A percentile compares a stretch with the other conserved stretches of the same genome.
phyloP scores from a whole-genome alignment of 2,329 filamentous ascomycete species.

The Penicillium expansum region DNA sequence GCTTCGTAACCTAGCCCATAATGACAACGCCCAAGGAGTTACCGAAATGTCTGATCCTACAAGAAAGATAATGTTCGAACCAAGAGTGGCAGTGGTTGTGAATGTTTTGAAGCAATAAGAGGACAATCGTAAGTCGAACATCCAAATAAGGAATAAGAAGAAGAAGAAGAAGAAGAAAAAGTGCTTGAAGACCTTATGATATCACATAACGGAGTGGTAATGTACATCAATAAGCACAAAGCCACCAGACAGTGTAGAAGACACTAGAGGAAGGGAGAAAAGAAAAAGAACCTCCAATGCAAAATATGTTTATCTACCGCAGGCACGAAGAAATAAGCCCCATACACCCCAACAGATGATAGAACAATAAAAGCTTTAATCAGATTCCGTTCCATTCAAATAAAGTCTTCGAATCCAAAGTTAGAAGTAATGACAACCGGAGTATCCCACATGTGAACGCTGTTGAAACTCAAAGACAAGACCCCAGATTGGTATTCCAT shows the following conservation, averaged over 20 bases:
- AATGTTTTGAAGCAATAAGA: neutral
- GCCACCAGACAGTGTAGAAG: neutral
- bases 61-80: neutral
- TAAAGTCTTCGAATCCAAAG: constrained; percentile 6
- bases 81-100: neutral
- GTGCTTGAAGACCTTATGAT: neutral
- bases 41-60: neutral
- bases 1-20: neutral
- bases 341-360: constrained; percentile 8
- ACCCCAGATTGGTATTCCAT: constrained; percentile 4
- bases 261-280: neutral
- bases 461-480: constrained; percentile 4
- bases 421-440: constrained; percentile 7
- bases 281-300: neutral
- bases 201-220: constrained; percentile 6
- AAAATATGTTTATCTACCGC: constrained; percentile 3
- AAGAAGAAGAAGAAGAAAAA: neutral
- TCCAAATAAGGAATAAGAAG: neutral
- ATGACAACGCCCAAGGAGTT: neutral
- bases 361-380: neutral
- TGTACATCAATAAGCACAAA: constrained; percentile 7
- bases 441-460: constrained; percentile 18
- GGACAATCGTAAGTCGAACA: neutral
- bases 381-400: constrained; percentile 15
- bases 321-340: neutral